Evolutionary conservation across 129 eudicot species (phyloP).

Genomic region (Flaveria ramosissima): DNA sequence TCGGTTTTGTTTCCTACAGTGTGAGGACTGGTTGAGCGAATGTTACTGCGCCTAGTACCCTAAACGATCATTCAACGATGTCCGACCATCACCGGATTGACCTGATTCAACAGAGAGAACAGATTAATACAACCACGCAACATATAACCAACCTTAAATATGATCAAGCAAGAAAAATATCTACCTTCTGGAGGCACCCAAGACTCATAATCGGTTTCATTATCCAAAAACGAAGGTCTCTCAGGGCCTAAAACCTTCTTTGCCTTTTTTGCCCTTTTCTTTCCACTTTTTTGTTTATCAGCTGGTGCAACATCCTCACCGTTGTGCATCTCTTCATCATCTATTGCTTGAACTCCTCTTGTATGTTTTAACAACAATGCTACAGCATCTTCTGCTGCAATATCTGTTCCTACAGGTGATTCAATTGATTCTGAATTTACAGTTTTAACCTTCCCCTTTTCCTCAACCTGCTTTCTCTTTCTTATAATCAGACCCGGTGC

Average conservation of each 20-base stretch:
- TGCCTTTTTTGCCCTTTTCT: conserved; percentile 53
- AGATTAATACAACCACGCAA: background rate
- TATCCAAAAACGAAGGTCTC: conserved; percentile 56
- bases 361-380: conserved; percentile 82
- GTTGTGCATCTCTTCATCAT: conserved; percentile 39
- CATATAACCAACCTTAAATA: background rate
- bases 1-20: background rate
- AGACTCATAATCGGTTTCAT: conserved; percentile 51
- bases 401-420: conserved; percentile 43
- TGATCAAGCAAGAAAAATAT: background rate
- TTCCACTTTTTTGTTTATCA: conserved; percentile 11
- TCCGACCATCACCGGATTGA: conserved; percentile 95
- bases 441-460: conserved; percentile 39
- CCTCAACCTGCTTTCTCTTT: conserved; percentile 73
- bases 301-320: conserved; percentile 26
- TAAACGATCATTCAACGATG: conserved; percentile 82
- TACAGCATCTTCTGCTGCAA: conserved; percentile 75
- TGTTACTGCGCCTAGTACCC: conserved; percentile 53
- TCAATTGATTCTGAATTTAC: conserved; percentile 36
- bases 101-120: conserved; percentile 44
- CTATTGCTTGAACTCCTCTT: conserved; percentile 54
- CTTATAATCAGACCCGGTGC: conserved; percentile 94
- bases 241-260: conserved; percentile 80
- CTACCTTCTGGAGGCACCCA: conserved; percentile 99
- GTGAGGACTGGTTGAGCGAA: background rate